Conservation (phyloP, 1,284 basidiomycete species). For the Schizopora paradoxa region DNA sequence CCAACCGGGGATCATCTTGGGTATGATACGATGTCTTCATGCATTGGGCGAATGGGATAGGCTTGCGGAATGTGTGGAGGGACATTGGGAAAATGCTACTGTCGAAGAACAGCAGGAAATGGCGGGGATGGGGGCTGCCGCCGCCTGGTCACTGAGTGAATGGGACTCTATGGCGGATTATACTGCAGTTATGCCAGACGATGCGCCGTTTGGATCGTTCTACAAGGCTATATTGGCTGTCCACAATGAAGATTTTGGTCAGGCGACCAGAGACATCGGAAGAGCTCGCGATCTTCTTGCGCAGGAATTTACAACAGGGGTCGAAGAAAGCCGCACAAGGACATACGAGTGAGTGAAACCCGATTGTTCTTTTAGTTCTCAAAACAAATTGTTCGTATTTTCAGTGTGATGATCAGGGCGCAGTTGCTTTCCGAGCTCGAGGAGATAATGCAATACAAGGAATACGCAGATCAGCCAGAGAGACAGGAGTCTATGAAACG, state of each 20-base stretch:
- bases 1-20: constrained; percentile 71
- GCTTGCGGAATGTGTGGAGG: constrained; percentile 82
- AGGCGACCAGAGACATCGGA: constrained; percentile 86
- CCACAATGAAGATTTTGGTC: constrained; percentile 93
- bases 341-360: constrained; percentile 90
- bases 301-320: constrained; percentile 87
- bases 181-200: constrained; percentile 89
- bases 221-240: constrained; percentile 95
- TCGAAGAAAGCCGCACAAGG: constrained; percentile 93
- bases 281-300: constrained; percentile 94
- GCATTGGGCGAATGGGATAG: constrained; percentile 98
- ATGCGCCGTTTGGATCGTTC: constrained; percentile 93
- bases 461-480: constrained; percentile 90
- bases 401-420: constrained; percentile 90
- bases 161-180: constrained; percentile 99
- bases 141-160: constrained; percentile 94
- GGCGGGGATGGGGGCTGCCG: constrained; percentile 94
- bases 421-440: constrained; percentile 99
- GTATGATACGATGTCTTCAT: constrained; percentile 94
- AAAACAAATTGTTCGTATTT: constrained; percentile 14
- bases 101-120: constrained; percentile 87
- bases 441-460: constrained; percentile 96
- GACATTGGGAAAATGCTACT: constrained; percentile 82
- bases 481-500: constrained; percentile 81
- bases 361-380: neutral